Percentiles rank a stretch among this genome's conserved stretches.
These are phyloP conservation scores for Centrapalus pauciflorus DNA, from an alignment of 129 eudicot species.

Conservation along the genomic window DNA sequence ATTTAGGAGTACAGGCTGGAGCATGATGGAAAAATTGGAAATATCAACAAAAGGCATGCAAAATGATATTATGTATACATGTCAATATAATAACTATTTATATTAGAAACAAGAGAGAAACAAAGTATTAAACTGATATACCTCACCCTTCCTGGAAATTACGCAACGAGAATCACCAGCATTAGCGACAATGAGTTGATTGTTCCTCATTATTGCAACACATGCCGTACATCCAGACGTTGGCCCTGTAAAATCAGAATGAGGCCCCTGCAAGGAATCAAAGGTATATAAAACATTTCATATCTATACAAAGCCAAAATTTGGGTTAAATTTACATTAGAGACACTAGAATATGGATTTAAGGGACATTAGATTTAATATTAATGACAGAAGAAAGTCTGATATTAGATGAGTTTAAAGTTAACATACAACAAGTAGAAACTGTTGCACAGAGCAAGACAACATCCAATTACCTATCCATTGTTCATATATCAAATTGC, in stretches of 20 bases:
- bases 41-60: background rate
- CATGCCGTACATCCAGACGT: slow-evolving; percentile 96
- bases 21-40: no score
- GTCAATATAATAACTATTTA: slow-evolving; percentile 2
- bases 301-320: background rate
- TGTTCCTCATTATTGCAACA: slow-evolving; percentile 74
- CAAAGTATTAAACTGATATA: slow-evolving; percentile 19
- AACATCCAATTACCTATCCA: background rate
- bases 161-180: slow-evolving; percentile 98
- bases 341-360: background rate
- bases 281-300: background rate
- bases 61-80: background rate
- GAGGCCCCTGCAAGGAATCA: slow-evolving; percentile 70
- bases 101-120: background rate
- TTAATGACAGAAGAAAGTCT: background rate
- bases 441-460: background rate
- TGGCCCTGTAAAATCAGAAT: slow-evolving; percentile 96
- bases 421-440: background rate
- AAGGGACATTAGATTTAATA: background rate
- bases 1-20: no score
- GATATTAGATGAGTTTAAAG: no score
- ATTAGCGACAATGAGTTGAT: slow-evolving; percentile 84
- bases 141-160: slow-evolving; percentile 96
- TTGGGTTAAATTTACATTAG: background rate
- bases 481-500: background rate